phyloP scores from a whole-genome alignment of 192 early-diverging fungal genomes.

The Backusella tarrabulga region DNA sequence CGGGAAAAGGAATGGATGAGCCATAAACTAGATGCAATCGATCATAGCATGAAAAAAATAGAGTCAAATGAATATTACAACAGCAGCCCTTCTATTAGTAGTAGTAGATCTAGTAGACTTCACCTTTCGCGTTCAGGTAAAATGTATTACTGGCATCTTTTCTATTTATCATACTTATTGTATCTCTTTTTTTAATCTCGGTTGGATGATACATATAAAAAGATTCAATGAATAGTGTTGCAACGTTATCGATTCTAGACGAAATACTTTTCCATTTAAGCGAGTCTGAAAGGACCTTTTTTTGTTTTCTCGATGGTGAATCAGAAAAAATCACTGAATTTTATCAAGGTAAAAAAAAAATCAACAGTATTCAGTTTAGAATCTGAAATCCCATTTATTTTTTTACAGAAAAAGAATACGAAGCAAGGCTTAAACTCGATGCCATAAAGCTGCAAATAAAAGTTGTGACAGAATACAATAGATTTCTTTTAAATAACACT shows the following conservation, averaged over 20 bases:
- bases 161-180: neutral
- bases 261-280: constrained; percentile 30
- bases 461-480: constrained; percentile 45
- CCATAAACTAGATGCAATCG: neutral
- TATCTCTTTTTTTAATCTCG: neutral
- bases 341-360: constrained; percentile 36
- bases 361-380: too few species aligned
- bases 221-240: constrained; percentile 13
- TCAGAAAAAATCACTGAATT: constrained; percentile 43
- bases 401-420: constrained; percentile 43
- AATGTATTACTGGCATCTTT: neutral
- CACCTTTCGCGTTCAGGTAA: neutral
- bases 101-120: neutral
- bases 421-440: constrained; percentile 44
- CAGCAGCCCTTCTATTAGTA: neutral
- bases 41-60: neutral
- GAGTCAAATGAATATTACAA: neutral
- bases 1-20: neutral
- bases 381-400: too few species aligned
- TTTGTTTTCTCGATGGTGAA: constrained; percentile 41
- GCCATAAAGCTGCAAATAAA: constrained; percentile 44
- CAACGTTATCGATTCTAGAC: constrained; percentile 17
- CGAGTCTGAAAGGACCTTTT: constrained; percentile 38
- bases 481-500: constrained; percentile 13
- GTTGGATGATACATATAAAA: neutral